Percentiles rank a stretch among this genome's conserved stretches.
phyloP scores from a whole-genome alignment of 2,329 filamentous ascomycete genomes.

The Xylaria hypoxylon region DNA sequence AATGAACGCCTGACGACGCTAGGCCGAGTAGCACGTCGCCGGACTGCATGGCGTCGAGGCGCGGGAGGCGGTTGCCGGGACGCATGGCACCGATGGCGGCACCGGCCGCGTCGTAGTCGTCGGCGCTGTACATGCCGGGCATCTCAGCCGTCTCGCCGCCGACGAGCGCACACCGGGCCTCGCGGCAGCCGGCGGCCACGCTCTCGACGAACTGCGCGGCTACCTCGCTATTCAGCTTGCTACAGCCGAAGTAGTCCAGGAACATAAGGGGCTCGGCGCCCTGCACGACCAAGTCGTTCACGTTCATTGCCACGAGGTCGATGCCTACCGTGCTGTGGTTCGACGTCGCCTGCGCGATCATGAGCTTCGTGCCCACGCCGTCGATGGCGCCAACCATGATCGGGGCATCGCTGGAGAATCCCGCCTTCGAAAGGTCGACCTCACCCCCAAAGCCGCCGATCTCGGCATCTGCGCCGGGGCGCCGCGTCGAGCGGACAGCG shows the following conservation, averaged over 20 bases:
- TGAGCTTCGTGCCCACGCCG: conserved; percentile 95
- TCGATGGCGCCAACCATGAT: conserved; percentile 95
- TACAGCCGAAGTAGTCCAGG: conserved; percentile 97
- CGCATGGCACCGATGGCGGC: conserved; percentile 88
- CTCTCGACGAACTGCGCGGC: conserved; percentile 91
- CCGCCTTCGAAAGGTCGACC: conserved; percentile 80
- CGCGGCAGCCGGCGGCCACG: conserved; percentile 86
- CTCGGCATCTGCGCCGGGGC: conserved; percentile 88
- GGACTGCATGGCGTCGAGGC: conserved; percentile 77
- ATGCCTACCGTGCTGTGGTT: conserved; percentile 96
- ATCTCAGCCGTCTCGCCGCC: conserved; percentile 98
- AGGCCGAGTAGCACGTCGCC: conserved; percentile 91
- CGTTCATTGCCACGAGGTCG: conserved; percentile 98
- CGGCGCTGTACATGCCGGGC: conserved; percentile 90
- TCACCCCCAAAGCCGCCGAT: conserved; percentile 96
- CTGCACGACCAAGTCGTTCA: conserved; percentile 97
- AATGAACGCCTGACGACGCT: conserved; percentile 88
- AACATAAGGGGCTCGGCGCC: conserved; percentile 96
- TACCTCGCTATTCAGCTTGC: conserved; percentile 80
- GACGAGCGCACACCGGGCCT: conserved; percentile 89
- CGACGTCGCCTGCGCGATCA: conserved; percentile 89
- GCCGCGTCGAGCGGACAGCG: conserved; percentile 84
- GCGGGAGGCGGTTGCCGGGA: conserved; percentile 76
- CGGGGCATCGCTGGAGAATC: conserved; percentile 75
- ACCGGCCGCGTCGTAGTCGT: conserved; percentile 93